A percentile compares a stretch with the other conserved stretches of the same genome.
Evolutionary conservation across 139 green algal genomes (phyloP).

Genomic region (Chlamydomonas sp.): DNA sequence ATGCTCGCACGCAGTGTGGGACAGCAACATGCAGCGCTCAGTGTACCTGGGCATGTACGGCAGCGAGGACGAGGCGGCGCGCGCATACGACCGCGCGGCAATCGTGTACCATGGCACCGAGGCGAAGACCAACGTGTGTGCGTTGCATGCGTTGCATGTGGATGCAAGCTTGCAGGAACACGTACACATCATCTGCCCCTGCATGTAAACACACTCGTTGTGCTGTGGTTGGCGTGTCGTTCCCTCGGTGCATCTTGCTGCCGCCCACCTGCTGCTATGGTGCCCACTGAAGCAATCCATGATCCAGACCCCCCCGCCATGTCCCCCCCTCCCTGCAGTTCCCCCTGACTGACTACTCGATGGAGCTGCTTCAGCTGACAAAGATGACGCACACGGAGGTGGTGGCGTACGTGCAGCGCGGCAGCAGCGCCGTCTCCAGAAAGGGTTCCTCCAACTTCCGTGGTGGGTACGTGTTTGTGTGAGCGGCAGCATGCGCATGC

Average conservation of each 20-base stretch:
- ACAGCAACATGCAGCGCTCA: no score
- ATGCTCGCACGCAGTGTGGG: no score
- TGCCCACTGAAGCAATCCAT: no score
- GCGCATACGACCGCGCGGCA: slow-evolving; percentile 71
- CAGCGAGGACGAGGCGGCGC: slow-evolving; percentile 61
- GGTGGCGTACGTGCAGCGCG: slow-evolving; percentile 52
- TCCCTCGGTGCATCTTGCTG: neutral
- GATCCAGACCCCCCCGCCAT: no score
- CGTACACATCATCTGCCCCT: no score
- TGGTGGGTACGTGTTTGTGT: slow-evolving; percentile 19
- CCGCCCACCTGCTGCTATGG: neutral
- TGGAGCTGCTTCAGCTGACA: slow-evolving; percentile 36
- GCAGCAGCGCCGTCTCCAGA: slow-evolving; percentile 41
- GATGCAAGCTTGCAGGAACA: no score
- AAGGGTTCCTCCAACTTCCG: slow-evolving; percentile 60
- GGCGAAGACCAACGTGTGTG: slow-evolving; percentile 53
- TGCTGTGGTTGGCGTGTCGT: neutral
- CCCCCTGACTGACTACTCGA: slow-evolving; percentile 47
- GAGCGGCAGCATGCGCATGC: neutral
- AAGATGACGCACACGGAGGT: slow-evolving; percentile 54
- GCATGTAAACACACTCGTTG: no score
- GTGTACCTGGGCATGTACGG: slow-evolving; percentile 70
- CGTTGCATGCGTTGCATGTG: no score
- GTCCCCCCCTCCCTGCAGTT: slow-evolving; percentile 38
- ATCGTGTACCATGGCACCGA: slow-evolving; percentile 53